These are phyloP conservation scores for Cyathus striatus DNA, from an alignment of 768 basidiomycete species.

Conservation along the genomic window DNA sequence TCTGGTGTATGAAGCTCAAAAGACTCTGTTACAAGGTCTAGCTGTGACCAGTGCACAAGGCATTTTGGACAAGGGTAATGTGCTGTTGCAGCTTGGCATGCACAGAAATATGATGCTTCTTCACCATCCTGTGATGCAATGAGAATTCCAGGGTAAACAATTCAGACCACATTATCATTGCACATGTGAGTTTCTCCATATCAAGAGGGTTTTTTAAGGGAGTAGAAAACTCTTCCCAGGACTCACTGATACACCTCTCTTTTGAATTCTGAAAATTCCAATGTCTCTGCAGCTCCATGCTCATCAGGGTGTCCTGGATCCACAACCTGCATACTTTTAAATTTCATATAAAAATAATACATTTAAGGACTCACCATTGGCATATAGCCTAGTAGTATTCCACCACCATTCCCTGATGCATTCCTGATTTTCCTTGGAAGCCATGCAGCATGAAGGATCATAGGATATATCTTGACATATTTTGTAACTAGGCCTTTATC, in stretches of 20 bases:
- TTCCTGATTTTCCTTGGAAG: slow-evolving; percentile 21
- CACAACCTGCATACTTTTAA: slow-evolving; percentile 9
- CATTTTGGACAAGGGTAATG: slow-evolving; percentile 25
- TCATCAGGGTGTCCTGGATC: slow-evolving; percentile 18
- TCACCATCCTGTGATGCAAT: slow-evolving; percentile 23
- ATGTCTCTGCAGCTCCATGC: slow-evolving; percentile 10
- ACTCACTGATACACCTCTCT: slow-evolving; percentile 22
- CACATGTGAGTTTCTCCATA: slow-evolving; percentile 17
- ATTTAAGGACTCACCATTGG: slow-evolving; percentile 12
- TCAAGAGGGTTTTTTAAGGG: slow-evolving; percentile 12
- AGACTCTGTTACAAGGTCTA: slow-evolving; percentile 10
- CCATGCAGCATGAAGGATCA: slow-evolving; percentile 17
- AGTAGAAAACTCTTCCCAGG: slow-evolving; percentile 13
- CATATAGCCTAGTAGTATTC: slow-evolving; percentile 22
- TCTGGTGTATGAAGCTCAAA: slow-evolving; percentile 11
- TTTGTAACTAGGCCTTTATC: slow-evolving; percentile 22
- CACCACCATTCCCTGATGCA: slow-evolving; percentile 26
- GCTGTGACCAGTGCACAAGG: slow-evolving; percentile 14
- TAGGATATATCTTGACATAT: slow-evolving; percentile 19
- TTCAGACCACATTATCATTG: slow-evolving; percentile 10
- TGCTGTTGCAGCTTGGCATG: slow-evolving; percentile 15
- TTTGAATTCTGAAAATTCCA: slow-evolving; percentile 20
- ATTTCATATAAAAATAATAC: background rate
- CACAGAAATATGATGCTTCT: slow-evolving; percentile 19
- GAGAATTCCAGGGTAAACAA: slow-evolving; percentile 20